Conservation (phyloP, 2,329 filamentous ascomycete species). For the Claviceps sp. region DNA sequence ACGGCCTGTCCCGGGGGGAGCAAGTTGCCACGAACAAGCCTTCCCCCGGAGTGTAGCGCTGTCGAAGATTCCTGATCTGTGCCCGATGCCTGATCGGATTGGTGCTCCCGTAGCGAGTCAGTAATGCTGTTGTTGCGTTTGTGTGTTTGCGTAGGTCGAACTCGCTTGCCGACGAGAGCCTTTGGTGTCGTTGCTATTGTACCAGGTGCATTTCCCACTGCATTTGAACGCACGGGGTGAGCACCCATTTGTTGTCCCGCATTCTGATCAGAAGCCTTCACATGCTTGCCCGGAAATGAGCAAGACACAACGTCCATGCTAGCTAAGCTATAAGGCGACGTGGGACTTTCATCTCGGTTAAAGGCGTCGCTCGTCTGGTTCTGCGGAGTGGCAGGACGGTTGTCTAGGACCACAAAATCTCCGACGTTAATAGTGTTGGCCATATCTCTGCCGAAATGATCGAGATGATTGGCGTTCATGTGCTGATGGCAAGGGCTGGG, state of each 20-base stretch:
- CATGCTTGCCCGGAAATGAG: conserved; percentile 44
- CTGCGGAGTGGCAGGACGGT: conserved; percentile 36
- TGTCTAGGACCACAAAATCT: conserved; percentile 31
- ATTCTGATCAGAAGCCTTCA: conserved; percentile 25
- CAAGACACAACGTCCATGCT: conserved; percentile 51
- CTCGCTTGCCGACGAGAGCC: conserved; percentile 43
- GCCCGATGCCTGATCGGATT: conserved; percentile 33
- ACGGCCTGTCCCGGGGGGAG: conserved; percentile 73
- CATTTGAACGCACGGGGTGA: conserved; percentile 42
- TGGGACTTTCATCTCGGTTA: conserved; percentile 11
- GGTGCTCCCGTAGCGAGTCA: conserved; percentile 66
- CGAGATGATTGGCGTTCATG: conserved; percentile 13
- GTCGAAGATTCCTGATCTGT: conserved; percentile 46
- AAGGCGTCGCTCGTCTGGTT: conserved; percentile 14
- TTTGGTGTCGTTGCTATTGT: conserved; percentile 46
- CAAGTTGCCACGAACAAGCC: conserved; percentile 74
- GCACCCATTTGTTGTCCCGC: conserved; percentile 32
- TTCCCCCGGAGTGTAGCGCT: conserved; percentile 59
- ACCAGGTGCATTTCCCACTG: conserved; percentile 31
- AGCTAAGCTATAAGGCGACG: conserved; percentile 42
- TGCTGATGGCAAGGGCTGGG: conserved; percentile 1
- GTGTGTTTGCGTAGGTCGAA: conserved; percentile 47
- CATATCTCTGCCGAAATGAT: conserved; percentile 27
- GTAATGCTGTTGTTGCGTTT: conserved; percentile 80
- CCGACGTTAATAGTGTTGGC: conserved; percentile 31